Evolutionary conservation across 257 asterid genomes (phyloP).

Genomic region (Solanum lignicaule): DNA sequence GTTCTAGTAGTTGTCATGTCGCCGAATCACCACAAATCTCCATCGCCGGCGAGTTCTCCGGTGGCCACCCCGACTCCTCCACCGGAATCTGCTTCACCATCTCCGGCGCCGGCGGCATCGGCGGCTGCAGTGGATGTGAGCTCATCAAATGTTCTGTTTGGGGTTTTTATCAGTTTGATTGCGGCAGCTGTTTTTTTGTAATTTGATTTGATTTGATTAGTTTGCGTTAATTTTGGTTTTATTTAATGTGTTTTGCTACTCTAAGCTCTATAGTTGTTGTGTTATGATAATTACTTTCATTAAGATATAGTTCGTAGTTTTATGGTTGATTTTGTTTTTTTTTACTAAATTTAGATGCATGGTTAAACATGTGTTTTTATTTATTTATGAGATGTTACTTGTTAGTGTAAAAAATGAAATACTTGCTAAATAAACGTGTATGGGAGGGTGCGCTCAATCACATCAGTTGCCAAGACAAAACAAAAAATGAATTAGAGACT

Average conservation of each 20-base stretch:
- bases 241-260: not conserved
- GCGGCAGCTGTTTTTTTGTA: not conserved
- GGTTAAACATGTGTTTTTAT: too few species aligned
- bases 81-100: not conserved
- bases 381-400: not conserved
- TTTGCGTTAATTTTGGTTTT: not conserved
- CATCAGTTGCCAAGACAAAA: too few species aligned
- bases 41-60: not conserved
- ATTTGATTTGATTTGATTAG: not conserved
- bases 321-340: not conserved
- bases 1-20: conserved; percentile 38
- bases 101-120: not conserved
- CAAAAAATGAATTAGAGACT: too few species aligned
- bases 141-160: not conserved
- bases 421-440: too few species aligned
- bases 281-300: not conserved
- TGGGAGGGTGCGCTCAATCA: too few species aligned
- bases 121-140: not conserved
- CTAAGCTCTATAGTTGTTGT: not conserved
- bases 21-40: conserved; percentile 14
- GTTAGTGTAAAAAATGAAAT: too few species aligned
- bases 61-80: not conserved
- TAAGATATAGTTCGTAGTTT: not conserved
- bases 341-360: not conserved
- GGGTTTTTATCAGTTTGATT: not conserved